Evolutionary conservation across 192 early-diverging fungal genomes (phyloP), one percentile per base, ranked within the genome.

Genomic region (Coemansia sp.): DNA sequence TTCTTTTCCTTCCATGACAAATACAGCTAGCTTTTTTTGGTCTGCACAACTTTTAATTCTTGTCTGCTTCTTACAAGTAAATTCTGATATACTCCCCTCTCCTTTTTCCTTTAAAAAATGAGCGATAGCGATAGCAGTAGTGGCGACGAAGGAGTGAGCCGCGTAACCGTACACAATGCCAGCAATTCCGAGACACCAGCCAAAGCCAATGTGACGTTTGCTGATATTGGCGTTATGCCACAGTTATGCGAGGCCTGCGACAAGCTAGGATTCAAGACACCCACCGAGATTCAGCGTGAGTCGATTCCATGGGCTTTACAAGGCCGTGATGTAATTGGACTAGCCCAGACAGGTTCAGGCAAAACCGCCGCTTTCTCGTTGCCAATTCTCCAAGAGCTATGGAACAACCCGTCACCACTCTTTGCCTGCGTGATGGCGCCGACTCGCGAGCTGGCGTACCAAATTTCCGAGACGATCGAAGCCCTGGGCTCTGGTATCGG

Each of bases 361-460:
- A 94, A 95, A 71, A 95, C 94, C 0, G 94, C 90, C 5, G 94
- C 94, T 0, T 95, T 95, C 82, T 91, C 93, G 7, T 73, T 95
- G 3, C 94, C 94, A 3, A 94, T 95, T 49, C 86, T 95, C 36
- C 94, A 95, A 50, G 90, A 87, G 58, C 78, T 95, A 16, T 95
- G 94, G 94, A 88, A 95, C 29, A 89, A 89, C 52, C 97, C 97
- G 11, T 91, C 93, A 55, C 90, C 93, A 34, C 85, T 98, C 24
- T 99, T 94, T 89, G 94, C 95, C 2, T 97, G 96, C 74, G 87
- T 99, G 27, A 92, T 99, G 92, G 95, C 97, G 15, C 97, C 97
- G 7, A 99, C 97, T 0, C 91, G 96, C 72, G 97, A 98, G 78
- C 88, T 98, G 68, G 97, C 95, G 15, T 92, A 93, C 71, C 97